Evolutionary conservation across 2,329 filamentous ascomycete species (phyloP), one percentile per base, ranked within the genome.

Genomic region (Dactylonectria macrodidyma): DNA sequence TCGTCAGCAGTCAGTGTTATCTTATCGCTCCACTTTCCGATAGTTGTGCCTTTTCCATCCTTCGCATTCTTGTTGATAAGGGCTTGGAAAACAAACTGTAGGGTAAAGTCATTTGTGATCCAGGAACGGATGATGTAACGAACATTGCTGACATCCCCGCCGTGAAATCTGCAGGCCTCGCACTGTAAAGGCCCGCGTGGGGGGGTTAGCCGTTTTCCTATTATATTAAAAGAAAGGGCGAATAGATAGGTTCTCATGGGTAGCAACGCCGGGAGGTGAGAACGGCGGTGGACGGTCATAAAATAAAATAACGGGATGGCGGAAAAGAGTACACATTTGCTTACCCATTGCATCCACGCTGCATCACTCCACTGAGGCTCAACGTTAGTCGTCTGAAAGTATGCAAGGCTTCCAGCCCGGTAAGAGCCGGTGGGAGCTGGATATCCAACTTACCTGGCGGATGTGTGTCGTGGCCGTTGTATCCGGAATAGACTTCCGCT

Each of bases 271-370:
- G 26, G 26, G 26, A 30, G 26, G 26, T 30, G 26, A 41, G 11
- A 14, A 41, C 11, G 16, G 14, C 22, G 22, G n/a, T 14, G 12
- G 7, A 55, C 10, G 14, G n/a, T 19, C 9, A 51, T n/a, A 26
- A 30, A 34, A 12, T 19, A 34, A 4, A 61, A 2, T 7, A 33
- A 12, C 12, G 10, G 12, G 19, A 34, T 12, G 50, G 16, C 14
- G 7, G 9, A 59, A 47, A 64, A 19, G 26, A 54, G 6, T n/a
- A 19, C 19, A 9, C 3, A 22, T 24, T 55, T 10, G 24, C 65
- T 59, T 19, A 67, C 65, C 56, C 56, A 67, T 24, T 67, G 65
- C 38, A 67, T 60, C 57, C 57, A 67, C 6, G 33, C 61, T 30
- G 30, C 38, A 33, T 61, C 61, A 30, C 56, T 65, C 61, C 65